These are phyloP conservation scores for Fagus crenata DNA, from an alignment of 306 rosid genomes.

Conservation along the genomic window DNA sequence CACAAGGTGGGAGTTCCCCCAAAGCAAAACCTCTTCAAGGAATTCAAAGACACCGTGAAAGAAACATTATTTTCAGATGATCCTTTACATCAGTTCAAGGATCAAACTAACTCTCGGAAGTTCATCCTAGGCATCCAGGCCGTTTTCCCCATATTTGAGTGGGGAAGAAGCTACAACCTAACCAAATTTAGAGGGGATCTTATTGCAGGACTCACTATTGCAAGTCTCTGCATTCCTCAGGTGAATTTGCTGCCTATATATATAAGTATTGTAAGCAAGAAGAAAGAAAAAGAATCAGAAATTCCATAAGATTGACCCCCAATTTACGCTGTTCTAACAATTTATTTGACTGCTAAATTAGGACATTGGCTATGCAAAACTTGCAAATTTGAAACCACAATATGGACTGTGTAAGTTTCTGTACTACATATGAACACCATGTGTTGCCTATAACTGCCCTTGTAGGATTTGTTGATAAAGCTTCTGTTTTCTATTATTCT, in stretches of 20 bases:
- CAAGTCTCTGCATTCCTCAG: slow-evolving; percentile 98
- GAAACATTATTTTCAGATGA: slow-evolving; percentile 86
- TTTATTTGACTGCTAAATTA: slow-evolving; percentile 37
- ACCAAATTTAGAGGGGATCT: slow-evolving; percentile 73
- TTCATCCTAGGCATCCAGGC: slow-evolving; percentile 69
- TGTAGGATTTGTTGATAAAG: slow-evolving; percentile 30
- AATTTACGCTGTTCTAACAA: slow-evolving; percentile 31
- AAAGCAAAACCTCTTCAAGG: slow-evolving; percentile 68
- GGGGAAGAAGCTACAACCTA: slow-evolving; percentile 72
- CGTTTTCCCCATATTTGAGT: slow-evolving; percentile 70
- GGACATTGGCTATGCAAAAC: slow-evolving; percentile 91
- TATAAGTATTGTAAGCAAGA: neutral
- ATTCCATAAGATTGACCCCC: slow-evolving; percentile 3
- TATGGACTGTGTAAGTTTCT: slow-evolving; percentile 80
- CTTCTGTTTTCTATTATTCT: slow-evolving; percentile 16
- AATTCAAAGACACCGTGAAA: slow-evolving; percentile 56
- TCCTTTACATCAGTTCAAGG: slow-evolving; percentile 81
- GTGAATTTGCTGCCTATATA: slow-evolving; percentile 38
- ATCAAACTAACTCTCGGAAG: slow-evolving; percentile 61
- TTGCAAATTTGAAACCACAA: slow-evolving; percentile 84
- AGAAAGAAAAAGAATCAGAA: neutral
- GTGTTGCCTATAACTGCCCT: slow-evolving; percentile 5
- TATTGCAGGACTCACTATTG: slow-evolving; percentile 88
- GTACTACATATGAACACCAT: neutral
- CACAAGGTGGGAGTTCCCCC: slow-evolving; percentile 85